Evolutionary conservation across 345 rosid species (phyloP), one percentile per base, ranked within the genome.

Genomic region (Camelina neglecta): DNA sequence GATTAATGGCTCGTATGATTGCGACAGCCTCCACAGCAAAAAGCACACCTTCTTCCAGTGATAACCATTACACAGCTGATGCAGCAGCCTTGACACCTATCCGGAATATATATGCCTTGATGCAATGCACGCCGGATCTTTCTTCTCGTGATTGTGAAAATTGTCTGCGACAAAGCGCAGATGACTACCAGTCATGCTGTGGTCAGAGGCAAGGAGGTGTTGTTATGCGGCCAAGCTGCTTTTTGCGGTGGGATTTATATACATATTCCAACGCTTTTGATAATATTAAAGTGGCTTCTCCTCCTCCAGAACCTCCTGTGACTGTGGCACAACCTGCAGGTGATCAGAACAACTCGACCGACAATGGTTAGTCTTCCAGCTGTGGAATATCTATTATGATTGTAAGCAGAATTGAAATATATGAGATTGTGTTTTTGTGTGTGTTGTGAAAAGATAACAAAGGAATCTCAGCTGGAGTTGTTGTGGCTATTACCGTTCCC

Each of bases 171-270:
- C 1, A 16, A 65, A 54, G 65, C 54, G 63, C 62, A 39, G 0
- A 0, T 44, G 48, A 8, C 13, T 65, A 42, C 33, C 36, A 33
- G 8, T 6, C 2, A 6, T 33, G 36, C 8, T 33, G 36, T 33
- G 36, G 36, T 2, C 55, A 20, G 39, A 74, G 65, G n/a, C 38
- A 10, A 74, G 77, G 77, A 50, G 63, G 63, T 21, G 71, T 42
- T 41, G 44, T 56, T 41, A 10, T 4, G 62, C 61, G 57, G 21
- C 71, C 77, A 9, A 74, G 77, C 77, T 74, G 77, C 49, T 44
- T 41, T 60, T 78, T 78, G 59, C 60, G 81, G 29, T 77, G 76
- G 76, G 72, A 71, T 2, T 64, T 77, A 39, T 77, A 71, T 71
- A 0, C 2, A 16, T 71, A 23, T 16, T 55, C 75, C 9, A 58